Base-by-base conservation (phyloP, 768 basidiomycete genomes). In the Cystofilobasidium capitatum region DNA sequence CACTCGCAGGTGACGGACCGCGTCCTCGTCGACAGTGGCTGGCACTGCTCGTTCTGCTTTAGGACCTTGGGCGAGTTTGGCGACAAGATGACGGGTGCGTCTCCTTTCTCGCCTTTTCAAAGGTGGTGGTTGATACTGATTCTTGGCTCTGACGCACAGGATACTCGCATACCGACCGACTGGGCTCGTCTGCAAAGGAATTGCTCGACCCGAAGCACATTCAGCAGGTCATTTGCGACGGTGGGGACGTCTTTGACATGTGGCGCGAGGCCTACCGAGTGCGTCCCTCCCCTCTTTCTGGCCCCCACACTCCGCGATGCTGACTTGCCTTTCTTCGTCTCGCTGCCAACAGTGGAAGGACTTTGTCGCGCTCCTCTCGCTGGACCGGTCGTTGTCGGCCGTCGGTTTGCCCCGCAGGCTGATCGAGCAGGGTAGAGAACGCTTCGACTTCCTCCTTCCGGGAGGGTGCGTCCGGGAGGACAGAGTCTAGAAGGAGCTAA, bases 21-120 rank as follows among this genome's bases (percentile, higher is more conserved):
- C 42, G 75, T 82, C 12, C 81, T 86, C 40, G 82, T 83, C 26
- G 84, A 86, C 73, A 77, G 83, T n/a, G 85, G 84, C 1, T 86
- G 84, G 84, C 84, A 86, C 71, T 85, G 84, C 76, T 71, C 70
- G 72, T 86, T 82, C 77, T 86, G 85, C 75, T 86, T 85, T 80
- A 78, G 81, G 51, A 81, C 81, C 16, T 78, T 86, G 58, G 75
- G 79, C 10, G 84, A 86, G 73, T 85, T 83, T 70, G 76, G 80
- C 33, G 78, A 81, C 72, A 85, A 85, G 77, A 84, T 85, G 83
- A 63, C 69, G 44, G 74, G 73, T 72, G 65, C 35, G 63, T 57
- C 13, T 8, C 3, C 35, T 13, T 31, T 57, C 29, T 3, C 1
- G 9, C 3, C 33, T 17, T 31, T 22, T 39, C 14, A 36, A 22